These are phyloP conservation scores for Clavispora fructus DNA, from an alignment of 805 yeast genomes.

Conservation along the genomic window DNA sequence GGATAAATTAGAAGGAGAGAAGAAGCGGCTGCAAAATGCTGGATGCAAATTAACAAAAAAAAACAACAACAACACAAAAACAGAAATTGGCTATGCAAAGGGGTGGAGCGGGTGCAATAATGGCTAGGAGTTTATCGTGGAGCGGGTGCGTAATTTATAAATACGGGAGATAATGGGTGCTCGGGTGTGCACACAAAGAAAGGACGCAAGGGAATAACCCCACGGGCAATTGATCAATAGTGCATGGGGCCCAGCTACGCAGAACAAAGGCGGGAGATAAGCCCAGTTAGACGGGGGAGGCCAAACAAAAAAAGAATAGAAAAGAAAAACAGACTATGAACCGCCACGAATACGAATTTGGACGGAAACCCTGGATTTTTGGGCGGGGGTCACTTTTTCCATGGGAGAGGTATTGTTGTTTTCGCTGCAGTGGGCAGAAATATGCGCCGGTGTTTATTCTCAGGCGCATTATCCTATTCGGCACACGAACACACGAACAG, in stretches of 20 bases:
- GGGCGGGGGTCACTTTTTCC: too few species aligned
- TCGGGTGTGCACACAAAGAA: neutral
- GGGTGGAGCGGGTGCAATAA: neutral
- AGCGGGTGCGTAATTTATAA: neutral
- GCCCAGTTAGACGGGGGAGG: neutral
- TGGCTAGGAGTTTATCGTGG: neutral
- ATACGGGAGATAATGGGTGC: neutral
- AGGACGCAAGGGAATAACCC: neutral
- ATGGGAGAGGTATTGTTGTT: too few species aligned
- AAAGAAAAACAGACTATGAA: too few species aligned
- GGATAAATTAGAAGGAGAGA: neutral
- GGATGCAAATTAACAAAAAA: too few species aligned
- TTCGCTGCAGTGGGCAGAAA: neutral
- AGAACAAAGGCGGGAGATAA: neutral
- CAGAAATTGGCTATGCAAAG: neutral
- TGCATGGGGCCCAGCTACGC: neutral
- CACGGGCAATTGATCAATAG: neutral
- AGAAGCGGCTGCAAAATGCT: too few species aligned
- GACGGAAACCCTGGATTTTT: too few species aligned
- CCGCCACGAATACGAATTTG: too few species aligned
- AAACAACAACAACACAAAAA: neutral
- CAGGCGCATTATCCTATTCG: neutral
- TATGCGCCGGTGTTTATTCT: neutral
- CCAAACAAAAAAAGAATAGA: too few species aligned
- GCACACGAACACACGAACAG: neutral